Conservation (phyloP, 805 yeast genomes). For the Millerozyma acaciae region DNA sequence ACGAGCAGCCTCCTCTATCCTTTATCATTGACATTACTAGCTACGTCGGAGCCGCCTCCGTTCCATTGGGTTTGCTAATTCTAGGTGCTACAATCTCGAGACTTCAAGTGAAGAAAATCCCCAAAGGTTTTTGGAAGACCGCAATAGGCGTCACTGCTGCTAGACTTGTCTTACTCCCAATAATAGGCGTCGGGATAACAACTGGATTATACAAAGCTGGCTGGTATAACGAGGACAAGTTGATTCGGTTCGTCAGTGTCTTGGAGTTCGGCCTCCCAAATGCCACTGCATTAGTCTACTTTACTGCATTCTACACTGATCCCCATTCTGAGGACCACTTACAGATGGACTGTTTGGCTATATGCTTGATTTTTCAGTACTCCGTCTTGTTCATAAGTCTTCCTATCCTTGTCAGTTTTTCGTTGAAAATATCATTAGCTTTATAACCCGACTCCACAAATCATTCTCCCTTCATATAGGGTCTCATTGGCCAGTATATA, state of each 20-base stretch:
- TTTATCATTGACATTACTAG: constrained; percentile 77
- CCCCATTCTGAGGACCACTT: constrained; percentile 46
- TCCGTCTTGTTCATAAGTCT: constrained; percentile 60
- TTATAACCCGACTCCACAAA: constrained; percentile 14
- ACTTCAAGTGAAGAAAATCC: constrained; percentile 54
- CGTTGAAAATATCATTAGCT: constrained; percentile 49
- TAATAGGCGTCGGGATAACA: constrained; percentile 61
- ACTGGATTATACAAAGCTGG: constrained; percentile 59
- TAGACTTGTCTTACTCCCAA: constrained; percentile 69
- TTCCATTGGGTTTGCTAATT: constrained; percentile 78
- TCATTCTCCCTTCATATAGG: too few relatives aligned
- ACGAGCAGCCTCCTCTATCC: constrained; percentile 74
- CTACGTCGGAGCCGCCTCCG: constrained; percentile 83
- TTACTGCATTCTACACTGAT: constrained; percentile 85
- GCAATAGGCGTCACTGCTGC: constrained; percentile 53
- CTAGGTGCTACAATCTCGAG: constrained; percentile 88
- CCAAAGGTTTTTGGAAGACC: constrained; percentile 69
- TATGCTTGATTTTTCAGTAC: constrained; percentile 72
- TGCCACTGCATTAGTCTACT: constrained; percentile 82
- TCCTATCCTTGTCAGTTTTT: constrained; percentile 72
- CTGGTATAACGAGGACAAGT: constrained; percentile 57
- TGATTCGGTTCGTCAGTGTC: constrained; percentile 69
- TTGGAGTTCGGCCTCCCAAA: constrained; percentile 79
- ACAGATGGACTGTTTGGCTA: constrained; percentile 84
- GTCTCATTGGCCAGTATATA: too few relatives aligned